These are phyloP conservation scores for Lipomyces starkeyi DNA, from an alignment of 805 yeast genomes.

Conservation along the genomic window DNA sequence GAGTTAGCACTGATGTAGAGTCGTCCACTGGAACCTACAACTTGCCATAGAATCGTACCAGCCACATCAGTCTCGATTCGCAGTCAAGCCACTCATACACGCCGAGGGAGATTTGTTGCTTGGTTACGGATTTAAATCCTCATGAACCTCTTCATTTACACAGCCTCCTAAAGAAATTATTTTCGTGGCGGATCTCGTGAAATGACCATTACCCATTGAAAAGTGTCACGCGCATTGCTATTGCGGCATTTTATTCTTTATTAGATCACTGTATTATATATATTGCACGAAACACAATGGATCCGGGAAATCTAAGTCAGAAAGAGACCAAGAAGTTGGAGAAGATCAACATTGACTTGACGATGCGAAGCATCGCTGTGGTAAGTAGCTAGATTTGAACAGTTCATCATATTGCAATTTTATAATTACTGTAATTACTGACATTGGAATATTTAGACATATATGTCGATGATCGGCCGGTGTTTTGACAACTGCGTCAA, in stretches of 20 bases:
- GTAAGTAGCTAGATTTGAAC: conserved; percentile 16
- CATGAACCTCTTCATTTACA: too few relatives aligned
- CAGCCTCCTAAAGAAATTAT: background rate
- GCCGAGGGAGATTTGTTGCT: background rate
- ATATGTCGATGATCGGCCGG: conserved; percentile 93
- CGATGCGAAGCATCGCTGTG: conserved; percentile 26
- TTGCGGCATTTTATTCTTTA: background rate
- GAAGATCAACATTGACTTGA: conserved; percentile 33
- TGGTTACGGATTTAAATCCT: background rate
- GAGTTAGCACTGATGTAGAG: background rate
- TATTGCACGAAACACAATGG: conserved; percentile 19
- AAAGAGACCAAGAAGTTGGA: conserved; percentile 33
- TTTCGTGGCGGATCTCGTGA: background rate
- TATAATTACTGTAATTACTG: background rate
- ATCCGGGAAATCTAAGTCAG: conserved; percentile 20
- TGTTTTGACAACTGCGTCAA: conserved; percentile 98
- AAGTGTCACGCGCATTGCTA: background rate
- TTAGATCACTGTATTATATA: background rate
- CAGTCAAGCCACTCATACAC: background rate
- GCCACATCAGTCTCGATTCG: background rate
- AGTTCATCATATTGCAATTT: background rate
- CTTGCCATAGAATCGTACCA: background rate
- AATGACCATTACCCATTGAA: background rate
- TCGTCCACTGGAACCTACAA: too few relatives aligned
- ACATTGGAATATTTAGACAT: conserved; percentile 50